These are phyloP conservation scores for Spongiforma sp. DNA, from an alignment of 1,284 basidiomycete genomes.

Conservation along the genomic window DNA sequence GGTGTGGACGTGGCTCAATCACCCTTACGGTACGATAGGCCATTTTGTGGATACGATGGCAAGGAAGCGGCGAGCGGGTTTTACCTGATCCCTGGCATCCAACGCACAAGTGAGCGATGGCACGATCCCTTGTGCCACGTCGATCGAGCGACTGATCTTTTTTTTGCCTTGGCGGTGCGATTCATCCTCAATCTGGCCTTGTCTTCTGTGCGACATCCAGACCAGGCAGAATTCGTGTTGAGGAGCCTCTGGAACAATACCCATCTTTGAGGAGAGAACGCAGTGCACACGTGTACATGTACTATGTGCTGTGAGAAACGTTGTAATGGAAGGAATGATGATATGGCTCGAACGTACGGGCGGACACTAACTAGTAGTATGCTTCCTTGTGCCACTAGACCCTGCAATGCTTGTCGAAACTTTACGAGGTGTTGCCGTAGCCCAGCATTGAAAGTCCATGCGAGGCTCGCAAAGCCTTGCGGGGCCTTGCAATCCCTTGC, in stretches of 20 bases:
- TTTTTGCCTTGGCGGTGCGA: conserved; percentile 40
- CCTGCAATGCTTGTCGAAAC: no score
- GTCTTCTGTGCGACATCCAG: conserved; percentile 43
- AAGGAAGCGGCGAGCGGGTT: conserved; percentile 53
- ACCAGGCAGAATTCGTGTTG: conserved; percentile 54
- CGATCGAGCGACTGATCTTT: not conserved
- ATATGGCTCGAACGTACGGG: no score
- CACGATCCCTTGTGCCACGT: no score
- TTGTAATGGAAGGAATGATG: no score
- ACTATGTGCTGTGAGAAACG: no score
- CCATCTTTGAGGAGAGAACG: conserved; percentile 41
- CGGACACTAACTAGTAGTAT: no score
- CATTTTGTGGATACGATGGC: conserved; percentile 53
- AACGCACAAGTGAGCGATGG: conserved; percentile 48
- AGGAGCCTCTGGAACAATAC: conserved; percentile 65
- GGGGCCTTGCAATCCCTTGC: no score
- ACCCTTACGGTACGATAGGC: conserved; percentile 58
- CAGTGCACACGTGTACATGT: no score
- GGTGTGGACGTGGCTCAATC: conserved; percentile 64
- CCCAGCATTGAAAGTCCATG: no score
- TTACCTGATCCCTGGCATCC: conserved; percentile 54
- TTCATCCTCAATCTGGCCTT: conserved; percentile 48
- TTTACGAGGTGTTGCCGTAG: no score
- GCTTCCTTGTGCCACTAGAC: no score
- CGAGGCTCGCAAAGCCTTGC: no score